Conservation (phyloP, 371 early-diverging fungal species). For the Lichtheimia corymbifera region DNA sequence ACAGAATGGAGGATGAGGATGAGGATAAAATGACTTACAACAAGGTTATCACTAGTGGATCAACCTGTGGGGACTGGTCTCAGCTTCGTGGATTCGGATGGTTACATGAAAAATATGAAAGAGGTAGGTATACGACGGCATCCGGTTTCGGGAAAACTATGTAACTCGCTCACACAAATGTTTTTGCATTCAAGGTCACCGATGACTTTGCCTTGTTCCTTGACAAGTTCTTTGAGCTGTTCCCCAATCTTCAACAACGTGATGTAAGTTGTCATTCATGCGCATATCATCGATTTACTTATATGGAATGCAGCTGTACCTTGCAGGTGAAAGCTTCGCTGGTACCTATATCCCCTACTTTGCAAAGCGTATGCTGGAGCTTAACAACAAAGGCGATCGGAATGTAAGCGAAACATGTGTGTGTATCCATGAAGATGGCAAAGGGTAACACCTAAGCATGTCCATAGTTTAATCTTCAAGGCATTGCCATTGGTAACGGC, state of each 20-base stretch:
- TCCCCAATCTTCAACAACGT: constrained; percentile 53
- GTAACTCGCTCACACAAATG: neutral
- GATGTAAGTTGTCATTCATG: constrained; percentile 47
- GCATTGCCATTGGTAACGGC: constrained; percentile 83
- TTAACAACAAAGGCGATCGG: constrained; percentile 41
- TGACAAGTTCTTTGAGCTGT: constrained; percentile 60
- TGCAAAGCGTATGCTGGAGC: constrained; percentile 55
- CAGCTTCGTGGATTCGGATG: constrained; percentile 50
- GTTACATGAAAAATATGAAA: constrained; percentile 37
- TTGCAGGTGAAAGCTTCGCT: constrained; percentile 88
- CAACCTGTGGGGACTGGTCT: constrained; percentile 89
- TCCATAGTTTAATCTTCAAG: constrained; percentile 59
- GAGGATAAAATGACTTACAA: neutral
- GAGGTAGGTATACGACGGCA: constrained; percentile 30
- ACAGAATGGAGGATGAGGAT: neutral
- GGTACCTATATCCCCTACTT: constrained; percentile 88
- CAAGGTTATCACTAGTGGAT: constrained; percentile 62
- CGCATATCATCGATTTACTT: neutral
- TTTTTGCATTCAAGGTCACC: constrained; percentile 37
- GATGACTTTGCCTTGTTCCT: constrained; percentile 63
- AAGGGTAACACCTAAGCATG: neutral
- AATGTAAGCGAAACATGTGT: neutral
- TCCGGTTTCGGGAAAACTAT: neutral
- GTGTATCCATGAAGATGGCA: neutral
- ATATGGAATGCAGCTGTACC: constrained; percentile 54